Percentiles rank a stretch among this genome's conserved stretches.
These are phyloP conservation scores for Penstemon davidsonii DNA, from an alignment of 257 asterid genomes.

Conservation along the genomic window DNA sequence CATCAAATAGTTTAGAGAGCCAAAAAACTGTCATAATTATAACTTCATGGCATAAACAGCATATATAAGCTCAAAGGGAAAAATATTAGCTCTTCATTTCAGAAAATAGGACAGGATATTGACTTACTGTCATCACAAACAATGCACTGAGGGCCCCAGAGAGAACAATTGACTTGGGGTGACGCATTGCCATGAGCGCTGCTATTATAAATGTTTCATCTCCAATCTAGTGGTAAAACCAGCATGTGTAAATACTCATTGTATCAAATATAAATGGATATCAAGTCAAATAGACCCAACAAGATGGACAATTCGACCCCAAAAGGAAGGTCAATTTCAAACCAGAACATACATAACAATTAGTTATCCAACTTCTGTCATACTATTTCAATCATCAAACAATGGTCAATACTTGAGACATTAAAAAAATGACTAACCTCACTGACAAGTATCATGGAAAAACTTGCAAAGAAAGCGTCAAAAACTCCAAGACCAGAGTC, in stretches of 20 bases:
- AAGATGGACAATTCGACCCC: no score
- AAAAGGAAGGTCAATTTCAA: not conserved
- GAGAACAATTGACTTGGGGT: conserved; percentile 89
- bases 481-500: conserved; percentile 83
- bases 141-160: conserved; percentile 97
- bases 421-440: conserved; percentile 57
- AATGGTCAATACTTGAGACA: not conserved
- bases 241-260: conserved; percentile 25
- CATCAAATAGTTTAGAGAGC: conserved; percentile 8
- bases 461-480: conserved; percentile 90
- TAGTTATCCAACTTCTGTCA: no score
- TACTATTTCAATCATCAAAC: not conserved
- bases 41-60: not conserved
- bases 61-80: conserved; percentile 1
- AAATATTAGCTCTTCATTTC: not conserved
- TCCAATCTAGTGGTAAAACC: conserved; percentile 63
- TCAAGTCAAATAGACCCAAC: no score
- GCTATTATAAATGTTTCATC: conserved; percentile 97
- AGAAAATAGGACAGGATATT: conserved; percentile 10
- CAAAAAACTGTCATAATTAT: not conserved
- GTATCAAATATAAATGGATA: no score
- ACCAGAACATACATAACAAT: no score
- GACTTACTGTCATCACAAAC: conserved; percentile 93
- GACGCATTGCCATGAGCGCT: conserved; percentile 99
- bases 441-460: conserved; percentile 89